These are phyloP conservation scores for Paraphoma sp. DNA, from an alignment of 2,329 filamentous ascomycete genomes.

Conservation along the genomic window DNA sequence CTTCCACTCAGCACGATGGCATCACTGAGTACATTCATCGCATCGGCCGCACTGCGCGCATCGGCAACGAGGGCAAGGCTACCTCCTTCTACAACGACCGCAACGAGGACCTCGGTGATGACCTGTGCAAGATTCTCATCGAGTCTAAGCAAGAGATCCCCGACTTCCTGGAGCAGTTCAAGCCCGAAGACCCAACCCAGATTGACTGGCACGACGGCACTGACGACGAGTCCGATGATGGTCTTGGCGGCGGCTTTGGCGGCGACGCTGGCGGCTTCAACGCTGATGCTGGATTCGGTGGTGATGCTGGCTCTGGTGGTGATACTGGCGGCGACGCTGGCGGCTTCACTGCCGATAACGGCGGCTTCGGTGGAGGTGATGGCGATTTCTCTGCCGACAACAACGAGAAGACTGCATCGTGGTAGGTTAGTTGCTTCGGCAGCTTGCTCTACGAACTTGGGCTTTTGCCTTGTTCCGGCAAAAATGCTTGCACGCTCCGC, in stretches of 20 bases:
- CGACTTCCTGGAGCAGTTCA: conserved; percentile 74
- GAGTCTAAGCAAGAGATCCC: conserved; percentile 82
- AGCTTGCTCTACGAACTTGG: not conserved
- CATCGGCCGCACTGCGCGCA: conserved; percentile 93
- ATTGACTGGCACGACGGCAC: conserved; percentile 62
- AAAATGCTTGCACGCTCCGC: not conserved
- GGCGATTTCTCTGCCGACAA: conserved; percentile 7
- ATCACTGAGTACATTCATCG: conserved; percentile 94
- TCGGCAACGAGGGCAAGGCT: conserved; percentile 84
- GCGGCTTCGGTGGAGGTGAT: not conserved
- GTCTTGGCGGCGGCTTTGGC: conserved; percentile 19
- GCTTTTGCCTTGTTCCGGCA: not conserved
- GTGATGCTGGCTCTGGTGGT: conserved; percentile 16
- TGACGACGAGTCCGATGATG: conserved; percentile 43
- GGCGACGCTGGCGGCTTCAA: conserved; percentile 17
- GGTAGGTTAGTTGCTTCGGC: conserved; percentile 24
- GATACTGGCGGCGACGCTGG: conserved; percentile 11
- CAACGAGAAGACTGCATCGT: conserved; percentile 32
- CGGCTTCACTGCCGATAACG: conserved; percentile 19
- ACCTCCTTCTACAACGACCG: conserved; percentile 87
- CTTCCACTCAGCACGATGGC: conserved; percentile 75
- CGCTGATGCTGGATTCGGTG: conserved; percentile 13
- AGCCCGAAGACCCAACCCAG: conserved; percentile 62
- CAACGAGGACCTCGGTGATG: conserved; percentile 74
- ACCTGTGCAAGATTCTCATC: conserved; percentile 80